Conservation (phyloP, 495 filamentous ascomycete species). For the Clohesyomyces aquaticus region DNA sequence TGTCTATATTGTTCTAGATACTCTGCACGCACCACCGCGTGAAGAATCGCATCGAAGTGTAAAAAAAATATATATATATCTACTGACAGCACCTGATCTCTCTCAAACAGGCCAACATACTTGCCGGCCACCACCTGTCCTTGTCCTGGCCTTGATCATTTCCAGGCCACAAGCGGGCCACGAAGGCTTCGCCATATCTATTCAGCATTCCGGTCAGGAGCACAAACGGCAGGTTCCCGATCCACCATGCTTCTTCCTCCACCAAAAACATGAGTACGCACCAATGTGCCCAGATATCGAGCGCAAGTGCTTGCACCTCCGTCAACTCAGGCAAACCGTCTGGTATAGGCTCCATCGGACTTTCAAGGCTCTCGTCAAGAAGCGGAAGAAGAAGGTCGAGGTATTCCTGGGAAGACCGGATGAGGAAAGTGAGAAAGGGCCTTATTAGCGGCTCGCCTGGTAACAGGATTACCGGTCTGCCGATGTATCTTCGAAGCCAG, state of each 20-base stretch:
- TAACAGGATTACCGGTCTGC: neutral
- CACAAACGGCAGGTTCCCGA: conserved; percentile 20
- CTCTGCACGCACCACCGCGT: no score
- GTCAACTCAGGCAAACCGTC: conserved; percentile 6
- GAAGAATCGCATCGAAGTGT: no score
- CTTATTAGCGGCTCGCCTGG: conserved; percentile 16
- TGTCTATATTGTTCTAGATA: no score
- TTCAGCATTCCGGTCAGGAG: conserved; percentile 24
- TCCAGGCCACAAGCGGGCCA: conserved; percentile 15
- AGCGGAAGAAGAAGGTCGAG: conserved; percentile 28
- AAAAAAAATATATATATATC: no score
- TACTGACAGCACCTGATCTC: conserved; percentile 12
- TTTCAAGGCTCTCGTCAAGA: conserved; percentile 23
- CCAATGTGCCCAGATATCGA: conserved; percentile 27
- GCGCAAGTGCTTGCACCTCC: conserved; percentile 17
- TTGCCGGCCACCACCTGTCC: conserved; percentile 21
- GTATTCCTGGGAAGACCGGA: conserved; percentile 19
- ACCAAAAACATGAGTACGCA: conserved; percentile 27
- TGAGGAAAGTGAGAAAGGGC: conserved; percentile 21
- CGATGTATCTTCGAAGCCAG: neutral
- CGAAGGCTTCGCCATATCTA: conserved; percentile 28
- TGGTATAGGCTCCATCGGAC: neutral
- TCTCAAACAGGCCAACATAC: conserved; percentile 15
- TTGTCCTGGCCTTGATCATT: conserved; percentile 1
- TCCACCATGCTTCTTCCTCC: conserved; percentile 27